These are phyloP conservation scores for Proliferodiscus dingleyae DNA, from an alignment of 2,329 filamentous ascomycete genomes.

Conservation along the genomic window DNA sequence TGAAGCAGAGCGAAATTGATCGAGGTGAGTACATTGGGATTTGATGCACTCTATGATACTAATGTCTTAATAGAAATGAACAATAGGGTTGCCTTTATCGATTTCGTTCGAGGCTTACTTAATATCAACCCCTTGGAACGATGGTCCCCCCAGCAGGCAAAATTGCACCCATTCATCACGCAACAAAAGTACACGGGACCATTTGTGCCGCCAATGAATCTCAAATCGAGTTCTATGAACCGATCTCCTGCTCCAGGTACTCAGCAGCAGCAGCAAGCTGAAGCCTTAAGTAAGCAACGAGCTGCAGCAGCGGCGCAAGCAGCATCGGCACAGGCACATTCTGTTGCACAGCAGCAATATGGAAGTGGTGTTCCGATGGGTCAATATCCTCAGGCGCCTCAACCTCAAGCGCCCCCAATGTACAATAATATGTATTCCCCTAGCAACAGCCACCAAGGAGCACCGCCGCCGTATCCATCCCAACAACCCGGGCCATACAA, in stretches of 20 bases:
- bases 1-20: conserved; percentile 96
- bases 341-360: conserved; percentile 63
- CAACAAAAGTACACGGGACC: conserved; percentile 95
- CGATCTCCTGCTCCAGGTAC: conserved; percentile 88
- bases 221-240: conserved; percentile 80
- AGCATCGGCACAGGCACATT: conserved; percentile 45
- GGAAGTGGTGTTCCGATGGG: conserved; percentile 40
- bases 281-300: conserved; percentile 88
- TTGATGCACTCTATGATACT: conserved; percentile 2
- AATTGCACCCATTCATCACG: conserved; percentile 96
- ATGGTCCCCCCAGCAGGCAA: conserved; percentile 97
- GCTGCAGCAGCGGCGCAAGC: conserved; percentile 56
- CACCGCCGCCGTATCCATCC: conserved; percentile 74
- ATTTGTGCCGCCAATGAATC: conserved; percentile 94
- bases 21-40: conserved; percentile 60
- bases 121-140: conserved; percentile 94
- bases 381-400: conserved; percentile 43
- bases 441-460: conserved; percentile 45
- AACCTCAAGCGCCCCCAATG: conserved; percentile 51
- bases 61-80: conserved; percentile 73
- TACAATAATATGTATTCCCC: conserved; percentile 81
- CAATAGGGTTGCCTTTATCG: conserved; percentile 94
- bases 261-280: conserved; percentile 92
- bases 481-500: conserved; percentile 65
- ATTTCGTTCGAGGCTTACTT: conserved; percentile 89